A percentile compares a stretch with the other conserved stretches of the same genome.
These are phyloP conservation scores for Trematosphaeria pertusa DNA, from an alignment of 2,329 filamentous ascomycete genomes.

Conservation along the genomic window DNA sequence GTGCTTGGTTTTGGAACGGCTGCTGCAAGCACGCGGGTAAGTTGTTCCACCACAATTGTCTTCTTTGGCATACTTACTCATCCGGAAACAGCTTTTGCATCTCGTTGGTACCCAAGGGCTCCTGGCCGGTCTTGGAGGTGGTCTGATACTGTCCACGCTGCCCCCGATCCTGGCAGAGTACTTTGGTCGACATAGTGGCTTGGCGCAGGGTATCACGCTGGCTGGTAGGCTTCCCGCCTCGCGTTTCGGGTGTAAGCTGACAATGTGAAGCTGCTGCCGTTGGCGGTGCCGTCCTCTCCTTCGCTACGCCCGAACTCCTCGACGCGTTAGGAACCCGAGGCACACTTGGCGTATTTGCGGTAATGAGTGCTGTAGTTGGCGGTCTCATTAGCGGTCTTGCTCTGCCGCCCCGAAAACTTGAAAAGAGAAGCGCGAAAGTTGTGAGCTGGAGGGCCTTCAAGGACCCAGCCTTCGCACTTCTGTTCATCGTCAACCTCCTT, in stretches of 20 bases:
- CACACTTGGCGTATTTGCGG: conserved; percentile 52
- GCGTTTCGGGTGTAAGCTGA: neutral
- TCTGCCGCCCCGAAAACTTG: conserved; percentile 51
- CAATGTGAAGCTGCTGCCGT: conserved; percentile 20
- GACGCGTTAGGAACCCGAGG: conserved; percentile 52
- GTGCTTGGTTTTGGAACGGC: conserved; percentile 23
- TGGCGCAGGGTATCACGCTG: conserved; percentile 27
- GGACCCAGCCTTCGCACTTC: conserved; percentile 52
- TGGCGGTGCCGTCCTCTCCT: conserved; percentile 21
- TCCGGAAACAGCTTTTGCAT: conserved; percentile 41
- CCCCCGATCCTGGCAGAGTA: conserved; percentile 58
- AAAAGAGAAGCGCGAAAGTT: conserved; percentile 44
- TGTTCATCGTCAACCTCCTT: conserved; percentile 44
- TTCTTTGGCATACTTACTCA: conserved; percentile 6
- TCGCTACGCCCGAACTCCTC: conserved; percentile 49
- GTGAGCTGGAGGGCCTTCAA: conserved; percentile 48
- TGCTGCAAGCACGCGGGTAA: conserved; percentile 23
- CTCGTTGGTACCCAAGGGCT: conserved; percentile 55
- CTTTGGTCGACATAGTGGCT: conserved; percentile 55
- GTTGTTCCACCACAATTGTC: neutral
- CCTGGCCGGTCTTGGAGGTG: conserved; percentile 53
- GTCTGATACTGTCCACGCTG: conserved; percentile 54
- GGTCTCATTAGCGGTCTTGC: conserved; percentile 44
- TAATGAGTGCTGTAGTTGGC: conserved; percentile 48
- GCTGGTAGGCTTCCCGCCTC: conserved; percentile 13